Percentiles rank a stretch among this genome's conserved stretches.
Conservation (phyloP, 306 rosid genomes). For the Quercus berberidifolia region DNA sequence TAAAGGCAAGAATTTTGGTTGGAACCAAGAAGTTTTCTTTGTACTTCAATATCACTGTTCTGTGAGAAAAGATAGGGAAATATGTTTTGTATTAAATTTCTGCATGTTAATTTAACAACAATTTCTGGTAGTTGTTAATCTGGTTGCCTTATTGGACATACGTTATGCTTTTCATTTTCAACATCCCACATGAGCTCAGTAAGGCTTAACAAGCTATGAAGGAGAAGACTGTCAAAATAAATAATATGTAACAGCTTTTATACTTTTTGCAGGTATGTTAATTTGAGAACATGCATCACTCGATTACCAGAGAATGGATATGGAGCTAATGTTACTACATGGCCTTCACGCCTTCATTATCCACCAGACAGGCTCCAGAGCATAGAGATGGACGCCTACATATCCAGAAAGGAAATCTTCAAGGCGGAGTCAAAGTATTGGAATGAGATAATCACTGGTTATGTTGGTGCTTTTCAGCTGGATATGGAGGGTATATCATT, state of each 20-base stretch:
- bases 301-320: conserved; percentile 56
- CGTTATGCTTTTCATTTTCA: background rate
- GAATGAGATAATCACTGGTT: conserved; percentile 67
- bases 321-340: conserved; percentile 61
- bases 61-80: background rate
- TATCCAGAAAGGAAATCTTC: conserved; percentile 75
- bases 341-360: conserved; percentile 75
- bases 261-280: conserved; percentile 56
- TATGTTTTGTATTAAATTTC: background rate
- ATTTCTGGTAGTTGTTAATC: background rate
- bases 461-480: conserved; percentile 59
- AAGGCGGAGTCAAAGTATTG: conserved; percentile 82
- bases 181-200: background rate
- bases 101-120: background rate
- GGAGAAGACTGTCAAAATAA: background rate
- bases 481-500: conserved; percentile 81
- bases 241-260: background rate
- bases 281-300: conserved; percentile 68
- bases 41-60: background rate
- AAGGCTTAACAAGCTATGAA: background rate
- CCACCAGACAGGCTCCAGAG: conserved; percentile 83
- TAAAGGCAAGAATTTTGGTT: background rate
- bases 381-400: conserved; percentile 64
- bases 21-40: background rate
- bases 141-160: background rate